Evolutionary conservation across 2,329 filamentous ascomycete species (phyloP), one percentile per base, ranked within the genome.

Genomic region (Pestalotiopsis sp.): DNA sequence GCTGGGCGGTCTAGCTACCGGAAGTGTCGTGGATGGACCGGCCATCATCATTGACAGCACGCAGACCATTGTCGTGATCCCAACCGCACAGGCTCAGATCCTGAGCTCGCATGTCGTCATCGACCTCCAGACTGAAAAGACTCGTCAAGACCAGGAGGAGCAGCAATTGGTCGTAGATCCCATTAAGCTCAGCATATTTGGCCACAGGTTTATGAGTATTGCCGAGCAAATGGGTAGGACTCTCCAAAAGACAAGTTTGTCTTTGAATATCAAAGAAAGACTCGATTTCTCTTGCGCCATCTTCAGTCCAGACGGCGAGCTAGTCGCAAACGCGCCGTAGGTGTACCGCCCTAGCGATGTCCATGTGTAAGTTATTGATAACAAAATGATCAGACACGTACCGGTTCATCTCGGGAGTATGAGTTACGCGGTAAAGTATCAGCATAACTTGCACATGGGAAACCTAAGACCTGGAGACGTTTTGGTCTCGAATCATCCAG

Each of bases 161-260:
- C 58, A 69, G 9, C 66, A 68, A 59, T 38, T 69, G 14, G 85
- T 88, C 27, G 88, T 93, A 0, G 90, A 94, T 75, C 92, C 92
- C 0, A 92, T 94, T 73, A 86, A 92, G 78, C 84, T 95, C 1
- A 91, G 89, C 73, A 91, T 94, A 68, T 94, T 94, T 74, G 91
- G 90, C 0, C 91, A 94, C 78, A 86, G 92, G 3, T 95, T 95
- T 80, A 95, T 95, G 92, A 90, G 91, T 4, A 93, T 94, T 71
- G 92, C 92, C 0, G 92, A 94, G 78, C 92, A 94, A 75, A 94
- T 94, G 92, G 92, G 92, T 0, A 85, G 91, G 65, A 91, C 91
- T 3, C 80, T 95, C n/a, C 91, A 94, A 75, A 94, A 93, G 80
- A 93, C 91, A 0, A 90, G 89, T 73, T 90, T 94, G 9, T 91